phyloP scores from a whole-genome alignment of 1,139 yeast species.

The Yamadazyma epiphylla region DNA sequence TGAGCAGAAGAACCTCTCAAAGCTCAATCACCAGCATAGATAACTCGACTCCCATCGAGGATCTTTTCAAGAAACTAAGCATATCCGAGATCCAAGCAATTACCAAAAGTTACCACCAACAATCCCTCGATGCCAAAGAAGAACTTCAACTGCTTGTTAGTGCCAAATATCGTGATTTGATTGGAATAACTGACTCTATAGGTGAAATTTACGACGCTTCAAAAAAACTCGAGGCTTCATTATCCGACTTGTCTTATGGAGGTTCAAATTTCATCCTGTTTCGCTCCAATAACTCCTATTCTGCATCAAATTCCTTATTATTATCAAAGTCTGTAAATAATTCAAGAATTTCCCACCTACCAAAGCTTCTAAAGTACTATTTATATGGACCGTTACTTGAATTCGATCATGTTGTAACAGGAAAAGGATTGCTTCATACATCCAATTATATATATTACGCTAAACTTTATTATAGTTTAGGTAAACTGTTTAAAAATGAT shows the following conservation, averaged over 20 bases:
- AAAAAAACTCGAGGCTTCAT: conserved; percentile 19
- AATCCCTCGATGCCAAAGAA: conserved; percentile 19
- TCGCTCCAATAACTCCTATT: conserved; percentile 14
- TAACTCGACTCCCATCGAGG: conserved; percentile 24
- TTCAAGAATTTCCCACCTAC: background rate
- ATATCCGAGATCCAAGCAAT: conserved; percentile 34
- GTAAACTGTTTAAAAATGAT: conserved; percentile 18
- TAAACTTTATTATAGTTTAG: conserved; percentile 32
- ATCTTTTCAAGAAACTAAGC: conserved; percentile 29
- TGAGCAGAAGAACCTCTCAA: background rate
- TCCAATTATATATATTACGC: conserved; percentile 31
- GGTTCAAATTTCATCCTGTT: conserved; percentile 28
- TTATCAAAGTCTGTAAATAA: conserved; percentile 14
- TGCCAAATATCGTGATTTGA: conserved; percentile 59
- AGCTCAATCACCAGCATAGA: background rate
- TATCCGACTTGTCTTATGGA: conserved; percentile 32
- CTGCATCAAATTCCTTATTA: conserved; percentile 18
- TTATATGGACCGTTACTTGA: conserved; percentile 8
- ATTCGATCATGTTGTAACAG: conserved; percentile 14
- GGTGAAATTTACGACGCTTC: conserved; percentile 48
- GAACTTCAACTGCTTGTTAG: conserved; percentile 62
- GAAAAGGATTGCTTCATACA: conserved; percentile 18
- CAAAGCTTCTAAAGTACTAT: conserved; percentile 7
- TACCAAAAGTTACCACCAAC: conserved; percentile 24
- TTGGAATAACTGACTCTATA: conserved; percentile 67